A percentile compares a stretch with the other conserved stretches of the same genome.
Evolutionary conservation across 192 early-diverging fungal genomes (phyloP).

Genomic region (Phlyctochytrium planicorne): DNA sequence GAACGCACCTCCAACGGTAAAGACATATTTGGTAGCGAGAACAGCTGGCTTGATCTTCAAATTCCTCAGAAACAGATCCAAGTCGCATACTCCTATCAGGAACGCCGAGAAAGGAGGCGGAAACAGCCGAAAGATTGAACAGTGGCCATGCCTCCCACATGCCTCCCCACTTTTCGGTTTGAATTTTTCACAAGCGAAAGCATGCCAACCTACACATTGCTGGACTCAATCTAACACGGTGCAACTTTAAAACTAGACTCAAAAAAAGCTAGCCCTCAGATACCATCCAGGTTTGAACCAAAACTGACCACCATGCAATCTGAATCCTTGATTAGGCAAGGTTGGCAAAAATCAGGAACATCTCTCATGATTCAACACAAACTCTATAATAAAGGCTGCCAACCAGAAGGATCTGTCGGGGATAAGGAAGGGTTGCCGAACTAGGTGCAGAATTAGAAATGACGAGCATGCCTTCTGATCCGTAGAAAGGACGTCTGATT

Average conservation of each 20-base stretch:
- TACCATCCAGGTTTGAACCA: background rate
- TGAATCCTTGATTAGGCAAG: background rate
- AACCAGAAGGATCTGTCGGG: too few relatives aligned
- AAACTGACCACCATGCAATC: too few relatives aligned
- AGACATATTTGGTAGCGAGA: slow-evolving; percentile 15
- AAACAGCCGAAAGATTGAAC: slow-evolving; percentile 7
- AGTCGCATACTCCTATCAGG: slow-evolving; percentile 18
- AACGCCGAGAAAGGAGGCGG: slow-evolving; percentile 8
- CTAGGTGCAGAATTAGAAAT: too few relatives aligned
- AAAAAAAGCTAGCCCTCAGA: background rate
- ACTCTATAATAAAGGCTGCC: too few relatives aligned
- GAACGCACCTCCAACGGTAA: background rate
- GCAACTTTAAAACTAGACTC: too few relatives aligned
- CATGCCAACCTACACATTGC: background rate
- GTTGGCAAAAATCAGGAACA: background rate
- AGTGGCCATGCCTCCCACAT: background rate
- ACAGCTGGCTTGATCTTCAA: slow-evolving; percentile 11
- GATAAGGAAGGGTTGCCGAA: too few relatives aligned
- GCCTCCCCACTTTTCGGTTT: background rate
- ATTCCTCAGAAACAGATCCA: slow-evolving; percentile 28
- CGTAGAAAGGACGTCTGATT: too few relatives aligned
- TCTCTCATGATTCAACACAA: too few relatives aligned
- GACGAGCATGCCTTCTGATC: too few relatives aligned
- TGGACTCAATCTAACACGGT: background rate
- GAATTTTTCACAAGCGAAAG: too few relatives aligned